Evolutionary conservation across 441 rosid species (phyloP).

Genomic region (Euphorbia celastroides): DNA sequence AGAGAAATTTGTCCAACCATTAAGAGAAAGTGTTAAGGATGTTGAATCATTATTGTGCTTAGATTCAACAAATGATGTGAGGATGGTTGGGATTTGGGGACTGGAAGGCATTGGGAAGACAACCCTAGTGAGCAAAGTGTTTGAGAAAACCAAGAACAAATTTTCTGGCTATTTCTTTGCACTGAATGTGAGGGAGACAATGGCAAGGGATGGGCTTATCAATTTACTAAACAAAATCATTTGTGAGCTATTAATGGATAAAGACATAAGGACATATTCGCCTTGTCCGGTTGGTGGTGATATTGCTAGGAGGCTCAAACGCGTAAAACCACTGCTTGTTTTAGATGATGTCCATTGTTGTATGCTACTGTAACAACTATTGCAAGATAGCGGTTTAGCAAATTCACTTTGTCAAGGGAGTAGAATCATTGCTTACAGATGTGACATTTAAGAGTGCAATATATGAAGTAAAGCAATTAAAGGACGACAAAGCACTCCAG

Average conservation of each 20-base stretch:
- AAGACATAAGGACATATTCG: background rate
- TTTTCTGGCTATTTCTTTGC: background rate
- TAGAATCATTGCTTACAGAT: background rate
- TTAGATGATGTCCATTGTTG: slow-evolving; percentile 2
- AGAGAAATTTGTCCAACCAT: no score
- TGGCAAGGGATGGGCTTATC: background rate
- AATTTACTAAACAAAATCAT: background rate
- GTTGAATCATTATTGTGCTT: no score
- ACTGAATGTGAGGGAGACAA: background rate
- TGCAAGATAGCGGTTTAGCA: background rate
- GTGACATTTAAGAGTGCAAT: background rate
- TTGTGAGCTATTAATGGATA: no score
- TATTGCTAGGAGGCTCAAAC: background rate
- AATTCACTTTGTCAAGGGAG: background rate
- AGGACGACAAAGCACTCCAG: background rate
- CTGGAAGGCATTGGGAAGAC: no score
- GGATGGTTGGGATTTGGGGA: no score
- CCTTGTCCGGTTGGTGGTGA: background rate
- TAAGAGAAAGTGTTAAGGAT: no score
- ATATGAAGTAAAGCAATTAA: background rate
- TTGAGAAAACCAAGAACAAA: background rate
- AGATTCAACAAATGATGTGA: no score
- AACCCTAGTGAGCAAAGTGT: no score
- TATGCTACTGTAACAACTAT: background rate
- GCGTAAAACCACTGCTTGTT: background rate